Evolutionary conservation across 306 rosid genomes (phyloP), one percentile per base, ranked within the genome.

Genomic region (Alnus glutinosa): DNA sequence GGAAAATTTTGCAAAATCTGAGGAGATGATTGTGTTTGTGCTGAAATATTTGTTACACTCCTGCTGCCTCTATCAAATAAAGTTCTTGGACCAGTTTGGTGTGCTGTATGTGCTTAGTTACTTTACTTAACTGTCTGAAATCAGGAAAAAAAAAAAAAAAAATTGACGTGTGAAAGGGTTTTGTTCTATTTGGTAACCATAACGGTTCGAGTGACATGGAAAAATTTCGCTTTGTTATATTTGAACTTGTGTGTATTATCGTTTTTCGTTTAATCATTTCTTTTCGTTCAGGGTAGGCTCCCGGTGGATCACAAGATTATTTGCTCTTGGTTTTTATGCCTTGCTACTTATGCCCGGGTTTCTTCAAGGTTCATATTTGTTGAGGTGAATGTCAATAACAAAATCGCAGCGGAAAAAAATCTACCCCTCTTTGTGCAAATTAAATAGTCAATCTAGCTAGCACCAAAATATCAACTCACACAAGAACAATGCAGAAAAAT

Each of bases 331-430:
- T 78, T 86, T 84, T 68, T 96, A 91, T 75, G 96, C 97, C 55
- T 67, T 93, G 87, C 86, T 96, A 74, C 99, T 96, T 36, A 78
- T 93, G 96, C 99, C 99, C 0, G 98, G 99, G 15, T 96, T 96
- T 86, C 89, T 93, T 73, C 98, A 88, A 90, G 98, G 98, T 93
- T 74, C 49, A 83, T n/a, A n/a, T n/a, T n/a, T n/a, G n/a, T n/a
- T n/a, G n/a, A n/a, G n/a, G n/a, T n/a, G n/a, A n/a, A n/a, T n/a
- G n/a, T n/a, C n/a, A n/a, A n/a, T n/a, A n/a, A n/a, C n/a, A n/a
- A n/a, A n/a, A n/a, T n/a, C n/a, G n/a, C n/a, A n/a, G n/a, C n/a
- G n/a, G n/a, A n/a, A n/a, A n/a, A n/a, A n/a, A n/a, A n/a, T n/a
- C n/a, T n/a, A n/a, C n/a, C n/a, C n/a, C n/a, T n/a, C n/a, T n/a